A percentile compares a stretch with the other conserved stretches of the same genome.
phyloP scores from a whole-genome alignment of 2,329 filamentous ascomycete genomes.

The Polytolypa hystricis region DNA sequence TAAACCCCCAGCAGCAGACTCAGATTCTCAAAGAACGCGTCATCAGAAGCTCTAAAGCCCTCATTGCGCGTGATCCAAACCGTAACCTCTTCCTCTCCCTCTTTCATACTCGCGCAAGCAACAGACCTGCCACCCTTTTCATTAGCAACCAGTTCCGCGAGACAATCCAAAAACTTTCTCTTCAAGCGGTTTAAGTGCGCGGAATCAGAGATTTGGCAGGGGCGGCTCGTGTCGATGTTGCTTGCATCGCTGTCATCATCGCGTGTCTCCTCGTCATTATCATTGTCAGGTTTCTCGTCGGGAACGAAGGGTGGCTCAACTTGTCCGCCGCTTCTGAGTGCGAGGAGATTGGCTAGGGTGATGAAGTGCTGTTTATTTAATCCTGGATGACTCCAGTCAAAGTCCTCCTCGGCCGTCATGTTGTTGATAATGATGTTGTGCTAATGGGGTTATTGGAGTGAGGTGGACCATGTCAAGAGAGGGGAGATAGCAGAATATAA shows the following conservation, averaged over 20 bases:
- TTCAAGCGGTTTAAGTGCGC: background rate
- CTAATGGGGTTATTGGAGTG: too few relatives aligned
- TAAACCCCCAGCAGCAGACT: too few relatives aligned
- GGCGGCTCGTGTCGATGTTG: background rate
- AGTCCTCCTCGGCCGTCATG: too few relatives aligned
- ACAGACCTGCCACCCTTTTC: conserved; percentile 1
- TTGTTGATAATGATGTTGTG: too few relatives aligned
- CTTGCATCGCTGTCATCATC: too few relatives aligned
- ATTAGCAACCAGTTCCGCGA: conserved; percentile 3
- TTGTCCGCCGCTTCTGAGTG: background rate
- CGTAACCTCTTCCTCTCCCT: too few relatives aligned
- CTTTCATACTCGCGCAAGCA: background rate
- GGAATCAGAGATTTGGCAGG: background rate
- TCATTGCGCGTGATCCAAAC: too few relatives aligned
- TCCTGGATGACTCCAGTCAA: background rate
- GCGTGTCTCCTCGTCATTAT: background rate
- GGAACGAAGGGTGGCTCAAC: background rate
- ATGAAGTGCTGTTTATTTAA: background rate
- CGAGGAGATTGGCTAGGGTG: conserved; percentile 1
- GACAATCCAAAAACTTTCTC: conserved; percentile 1
- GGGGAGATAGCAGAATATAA: too few relatives aligned
- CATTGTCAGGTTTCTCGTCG: background rate
- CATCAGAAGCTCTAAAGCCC: too few relatives aligned
- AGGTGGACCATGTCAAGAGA: too few relatives aligned
- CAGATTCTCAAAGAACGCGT: too few relatives aligned